A percentile compares a stretch with the other conserved stretches of the same genome.
Evolutionary conservation across 306 rosid species (phyloP).

Genomic region (Pyrus pyrifolia): DNA sequence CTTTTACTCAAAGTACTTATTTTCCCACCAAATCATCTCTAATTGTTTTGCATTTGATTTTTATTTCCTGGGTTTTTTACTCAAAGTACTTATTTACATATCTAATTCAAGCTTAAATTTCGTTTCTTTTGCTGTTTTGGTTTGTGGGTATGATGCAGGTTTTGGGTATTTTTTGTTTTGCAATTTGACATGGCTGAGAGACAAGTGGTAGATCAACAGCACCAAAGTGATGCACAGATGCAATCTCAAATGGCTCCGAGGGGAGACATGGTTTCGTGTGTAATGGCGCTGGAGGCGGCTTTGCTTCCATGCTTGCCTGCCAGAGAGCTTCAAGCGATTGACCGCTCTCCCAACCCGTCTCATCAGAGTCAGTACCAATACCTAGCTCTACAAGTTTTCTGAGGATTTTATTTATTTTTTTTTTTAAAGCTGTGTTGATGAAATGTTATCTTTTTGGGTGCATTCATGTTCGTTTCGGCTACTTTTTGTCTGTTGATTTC

Average conservation of each 20-base stretch:
- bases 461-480: not conserved
- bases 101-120: not conserved
- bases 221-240: constrained; percentile 34
- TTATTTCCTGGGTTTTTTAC: not conserved
- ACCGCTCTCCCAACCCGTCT: constrained; percentile 90
- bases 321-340: constrained; percentile 92
- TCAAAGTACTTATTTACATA: not conserved
- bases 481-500: not conserved
- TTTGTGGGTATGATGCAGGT: not conserved
- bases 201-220: constrained; percentile 47
- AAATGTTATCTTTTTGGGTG: not conserved
- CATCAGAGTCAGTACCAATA: constrained; percentile 68
- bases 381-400: not conserved
- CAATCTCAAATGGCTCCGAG: constrained; percentile 56
- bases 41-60: not conserved
- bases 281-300: constrained; percentile 81
- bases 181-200: constrained; percentile 55
- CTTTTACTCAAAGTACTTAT: not conserved
- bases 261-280: constrained; percentile 72
- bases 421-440: not conserved
- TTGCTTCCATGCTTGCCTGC: constrained; percentile 98
- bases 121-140: not conserved
- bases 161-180: not conserved
- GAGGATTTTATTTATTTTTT: not conserved
- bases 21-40: not conserved